Percentiles rank a stretch among this genome's conserved stretches.
Evolutionary conservation across 768 basidiomycete genomes (phyloP).

Genomic region (Tulasnella sp.): DNA sequence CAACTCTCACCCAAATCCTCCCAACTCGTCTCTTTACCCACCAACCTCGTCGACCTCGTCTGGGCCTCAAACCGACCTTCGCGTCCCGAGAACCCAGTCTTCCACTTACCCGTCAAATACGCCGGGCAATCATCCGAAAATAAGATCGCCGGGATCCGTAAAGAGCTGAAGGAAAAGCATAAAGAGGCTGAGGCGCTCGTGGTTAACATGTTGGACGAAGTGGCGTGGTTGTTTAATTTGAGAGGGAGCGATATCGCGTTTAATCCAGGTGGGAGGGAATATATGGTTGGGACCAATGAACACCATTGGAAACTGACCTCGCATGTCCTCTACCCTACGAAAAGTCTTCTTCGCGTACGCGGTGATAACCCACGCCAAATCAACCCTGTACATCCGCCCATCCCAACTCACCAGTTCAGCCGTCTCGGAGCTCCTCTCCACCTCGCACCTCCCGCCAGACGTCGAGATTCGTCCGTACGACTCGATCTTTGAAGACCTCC

Average conservation of each 20-base stretch:
- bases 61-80: conserved; percentile 64
- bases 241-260: conserved; percentile 87
- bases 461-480: conserved; percentile 68
- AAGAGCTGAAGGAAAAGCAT: conserved; percentile 53
- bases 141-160: conserved; percentile 62
- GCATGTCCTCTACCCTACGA: background rate
- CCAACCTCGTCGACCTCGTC: conserved; percentile 71
- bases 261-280: conserved; percentile 55
- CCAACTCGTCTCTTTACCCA: conserved; percentile 50
- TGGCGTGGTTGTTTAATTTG: conserved; percentile 90
- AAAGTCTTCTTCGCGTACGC: conserved; percentile 90
- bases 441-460: conserved; percentile 25
- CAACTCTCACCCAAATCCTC: conserved; percentile 50
- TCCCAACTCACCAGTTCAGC: conserved; percentile 44
- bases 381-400: conserved; percentile 61
- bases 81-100: conserved; percentile 58
- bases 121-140: conserved; percentile 53
- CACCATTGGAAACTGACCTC: background rate
- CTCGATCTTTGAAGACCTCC: conserved; percentile 56
- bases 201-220: conserved; percentile 85
- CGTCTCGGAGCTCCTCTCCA: background rate
- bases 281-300: too few species aligned
- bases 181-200: conserved; percentile 50
- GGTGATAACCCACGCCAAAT: conserved; percentile 51
- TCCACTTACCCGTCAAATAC: conserved; percentile 64